Conservation (phyloP, 371 early-diverging fungal species). For the Apophysomyces sp. region DNA sequence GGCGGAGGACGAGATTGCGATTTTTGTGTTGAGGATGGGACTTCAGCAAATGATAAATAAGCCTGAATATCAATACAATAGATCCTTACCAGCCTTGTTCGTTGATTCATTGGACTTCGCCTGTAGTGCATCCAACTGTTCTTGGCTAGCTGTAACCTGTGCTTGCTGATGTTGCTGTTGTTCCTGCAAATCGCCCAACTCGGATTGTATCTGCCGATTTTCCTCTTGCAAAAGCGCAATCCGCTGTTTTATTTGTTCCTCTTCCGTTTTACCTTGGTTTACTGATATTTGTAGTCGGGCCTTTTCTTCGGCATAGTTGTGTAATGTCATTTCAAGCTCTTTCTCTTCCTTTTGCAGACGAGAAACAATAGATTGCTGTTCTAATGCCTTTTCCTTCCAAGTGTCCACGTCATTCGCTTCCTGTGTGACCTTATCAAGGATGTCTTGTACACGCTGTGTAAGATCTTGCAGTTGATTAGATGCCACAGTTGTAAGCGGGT, state of each 20-base stretch:
- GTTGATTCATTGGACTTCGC: background rate
- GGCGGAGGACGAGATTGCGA: constrained; percentile 10
- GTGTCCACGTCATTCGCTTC: background rate
- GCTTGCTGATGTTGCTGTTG: background rate
- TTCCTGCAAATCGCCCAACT: background rate
- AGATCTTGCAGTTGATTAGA: background rate
- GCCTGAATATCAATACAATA: background rate
- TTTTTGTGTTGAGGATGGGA: constrained; percentile 4
- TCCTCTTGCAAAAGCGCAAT: background rate
- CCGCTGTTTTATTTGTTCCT: background rate
- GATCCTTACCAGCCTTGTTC: background rate
- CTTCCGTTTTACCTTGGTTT: background rate
- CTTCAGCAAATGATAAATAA: background rate
- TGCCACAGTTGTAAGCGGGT: background rate
- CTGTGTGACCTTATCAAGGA: background rate
- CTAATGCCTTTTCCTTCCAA: background rate
- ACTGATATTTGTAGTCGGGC: background rate
- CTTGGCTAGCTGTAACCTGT: constrained; percentile 1
- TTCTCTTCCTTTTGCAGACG: background rate
- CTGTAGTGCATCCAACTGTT: constrained; percentile 1
- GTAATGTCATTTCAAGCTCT: background rate
- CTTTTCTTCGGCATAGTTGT: background rate
- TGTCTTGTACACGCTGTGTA: background rate
- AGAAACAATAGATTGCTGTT: background rate
- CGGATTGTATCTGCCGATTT: background rate